Base-by-base conservation (phyloP, 331 rosid species). In the Quercus lobata region DNA sequence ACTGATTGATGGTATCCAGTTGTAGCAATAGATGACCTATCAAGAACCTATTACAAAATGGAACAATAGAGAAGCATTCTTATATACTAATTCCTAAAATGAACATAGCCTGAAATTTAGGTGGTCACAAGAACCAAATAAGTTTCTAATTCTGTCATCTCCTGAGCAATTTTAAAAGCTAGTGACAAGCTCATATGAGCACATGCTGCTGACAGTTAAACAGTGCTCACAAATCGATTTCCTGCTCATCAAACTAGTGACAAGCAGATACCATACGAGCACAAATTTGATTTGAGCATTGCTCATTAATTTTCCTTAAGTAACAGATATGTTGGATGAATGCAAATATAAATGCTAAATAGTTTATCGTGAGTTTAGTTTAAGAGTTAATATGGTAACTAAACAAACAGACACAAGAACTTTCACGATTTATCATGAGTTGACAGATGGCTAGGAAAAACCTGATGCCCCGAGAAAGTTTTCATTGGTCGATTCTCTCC, bases 381-480 rank as follows among this genome's bases (percentile, higher is more conserved):
- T 5, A 60, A 21, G 66, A 21, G 49, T 44, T 58, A n/a, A 61
- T 24, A 34, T 44, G 29, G 61, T 49, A 65, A 69, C 46, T 18
- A 49, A 24, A 44, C 55, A 60, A 68, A 52, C 34, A 34, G 25
- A 24, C 22, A 77, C 53, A 56, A 10, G 52, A 76, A 68, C 57
- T 30, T 53, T 76, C 18, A 61, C 15, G 3, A 41, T 9, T 8
- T 41, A 41, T 41, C 12, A 41, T 2, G 3, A 60, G 60, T 34
- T 75, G 71, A 60, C 30, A 24, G 66, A 84, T 66, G 52, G 24
- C 77, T 70, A 34, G 41, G 69, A 60, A 69, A 57, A 75, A 92
- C 97, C 93, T 92, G 92, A 86, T 92, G 97, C 72, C 96, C 97
- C 0, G 87, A 69, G 78, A 92, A 92, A 75, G 91, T 82, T 86